Conservation (phyloP, 192 early-diverging fungal genomes). For the Podila epigama region DNA sequence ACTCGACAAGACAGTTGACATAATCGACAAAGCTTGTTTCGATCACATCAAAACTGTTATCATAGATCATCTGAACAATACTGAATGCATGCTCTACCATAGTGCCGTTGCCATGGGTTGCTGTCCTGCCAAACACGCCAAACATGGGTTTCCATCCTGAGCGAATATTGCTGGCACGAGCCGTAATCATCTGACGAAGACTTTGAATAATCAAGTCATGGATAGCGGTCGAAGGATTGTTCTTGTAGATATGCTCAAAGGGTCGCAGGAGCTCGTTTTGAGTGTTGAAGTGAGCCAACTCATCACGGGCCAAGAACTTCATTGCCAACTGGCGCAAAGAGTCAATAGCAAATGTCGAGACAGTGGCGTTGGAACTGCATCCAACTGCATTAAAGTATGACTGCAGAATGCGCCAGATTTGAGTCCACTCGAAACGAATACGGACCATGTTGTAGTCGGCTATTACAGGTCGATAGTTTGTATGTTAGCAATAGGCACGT, state of each 20-base stretch:
- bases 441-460: constrained; percentile 96
- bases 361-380: constrained; percentile 75
- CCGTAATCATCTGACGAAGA: constrained; percentile 74
- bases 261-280: constrained; percentile 93
- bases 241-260: constrained; percentile 86
- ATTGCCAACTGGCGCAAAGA: constrained; percentile 91
- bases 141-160: constrained; percentile 83
- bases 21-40: constrained; percentile 57
- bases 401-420: constrained; percentile 87
- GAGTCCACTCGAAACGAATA: constrained; percentile 94
- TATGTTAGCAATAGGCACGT: not conserved
- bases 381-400: constrained; percentile 88
- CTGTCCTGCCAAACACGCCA: constrained; percentile 69
- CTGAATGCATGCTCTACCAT: constrained; percentile 56
- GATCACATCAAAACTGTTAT: constrained; percentile 53
- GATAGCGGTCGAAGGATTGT: constrained; percentile 73
- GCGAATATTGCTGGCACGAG: constrained; percentile 78
- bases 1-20: constrained; percentile 58
- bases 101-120: constrained; percentile 63
- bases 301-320: constrained; percentile 96
- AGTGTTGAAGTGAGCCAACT: constrained; percentile 90
- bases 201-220: constrained; percentile 80
- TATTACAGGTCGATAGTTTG: not conserved
- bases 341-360: constrained; percentile 90
- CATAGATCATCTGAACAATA: constrained; percentile 54